Percentiles rank a stretch among this genome's conserved stretches.
phyloP scores from a whole-genome alignment of 2,329 filamentous ascomycete species.

The Ceratocystis cacaofunesta region DNA sequence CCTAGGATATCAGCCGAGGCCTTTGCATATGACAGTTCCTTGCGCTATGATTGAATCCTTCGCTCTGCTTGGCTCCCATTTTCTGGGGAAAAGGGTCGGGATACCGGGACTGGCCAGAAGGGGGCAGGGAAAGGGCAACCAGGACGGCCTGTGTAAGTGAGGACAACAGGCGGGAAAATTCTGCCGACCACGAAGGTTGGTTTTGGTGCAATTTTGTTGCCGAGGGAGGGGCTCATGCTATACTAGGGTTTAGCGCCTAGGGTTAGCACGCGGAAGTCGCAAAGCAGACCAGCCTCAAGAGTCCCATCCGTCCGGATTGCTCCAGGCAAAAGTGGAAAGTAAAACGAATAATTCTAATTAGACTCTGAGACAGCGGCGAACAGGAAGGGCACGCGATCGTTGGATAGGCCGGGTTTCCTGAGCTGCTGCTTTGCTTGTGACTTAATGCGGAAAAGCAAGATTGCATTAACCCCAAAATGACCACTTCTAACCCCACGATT shows the following conservation, averaged over 20 bases:
- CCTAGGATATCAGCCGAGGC: slow-evolving; percentile 1
- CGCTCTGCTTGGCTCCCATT: neutral
- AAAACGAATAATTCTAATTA: neutral
- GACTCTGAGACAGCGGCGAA: neutral
- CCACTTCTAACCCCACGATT: neutral
- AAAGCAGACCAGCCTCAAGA: neutral
- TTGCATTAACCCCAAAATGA: neutral
- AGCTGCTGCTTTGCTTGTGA: neutral
- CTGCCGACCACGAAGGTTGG: neutral
- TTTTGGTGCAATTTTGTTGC: neutral
- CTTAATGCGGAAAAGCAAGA: neutral
- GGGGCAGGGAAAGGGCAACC: neutral
- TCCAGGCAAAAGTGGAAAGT: neutral
- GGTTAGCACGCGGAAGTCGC: neutral
- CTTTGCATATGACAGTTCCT: slow-evolving; percentile 11
- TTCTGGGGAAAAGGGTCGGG: slow-evolving; percentile 14
- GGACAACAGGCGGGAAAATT: neutral
- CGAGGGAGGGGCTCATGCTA: no score
- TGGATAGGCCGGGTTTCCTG: neutral
- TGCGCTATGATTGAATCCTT: slow-evolving; percentile 2
- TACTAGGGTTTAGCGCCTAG: neutral
- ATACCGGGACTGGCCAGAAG: slow-evolving; percentile 10
- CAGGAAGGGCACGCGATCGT: neutral
- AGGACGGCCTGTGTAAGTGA: neutral
- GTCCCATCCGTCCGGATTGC: slow-evolving; percentile 6